Conservation (phyloP, 2,329 filamentous ascomycete species). For the Anisogramma anomala region DNA sequence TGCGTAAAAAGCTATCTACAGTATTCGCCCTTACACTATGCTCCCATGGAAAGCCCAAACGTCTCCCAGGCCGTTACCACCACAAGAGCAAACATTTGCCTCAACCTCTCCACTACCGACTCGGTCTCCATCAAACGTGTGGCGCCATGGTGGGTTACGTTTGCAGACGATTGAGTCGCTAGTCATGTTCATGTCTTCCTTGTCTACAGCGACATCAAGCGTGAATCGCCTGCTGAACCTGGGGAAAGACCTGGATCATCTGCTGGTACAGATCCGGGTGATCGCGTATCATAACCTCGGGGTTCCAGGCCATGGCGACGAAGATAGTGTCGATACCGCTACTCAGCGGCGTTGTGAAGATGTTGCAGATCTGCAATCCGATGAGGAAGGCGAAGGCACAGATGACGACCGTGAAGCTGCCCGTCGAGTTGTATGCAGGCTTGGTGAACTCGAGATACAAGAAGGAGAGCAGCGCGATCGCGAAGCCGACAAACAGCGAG, state of each 20-base stretch:
- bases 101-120: too few species aligned
- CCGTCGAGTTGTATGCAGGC: constrained; percentile 61
- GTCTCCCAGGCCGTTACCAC: too few species aligned
- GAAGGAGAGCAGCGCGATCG: constrained; percentile 70
- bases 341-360: constrained; percentile 78
- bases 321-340: constrained; percentile 91
- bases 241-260: constrained; percentile 73
- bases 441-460: constrained; percentile 75
- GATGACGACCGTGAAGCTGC: constrained; percentile 62
- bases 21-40: too few species aligned
- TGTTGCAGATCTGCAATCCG: constrained; percentile 76
- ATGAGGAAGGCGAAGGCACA: constrained; percentile 82
- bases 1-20: too few species aligned
- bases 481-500: constrained; percentile 71
- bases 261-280: constrained; percentile 71
- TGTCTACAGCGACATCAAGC: constrained; percentile 31
- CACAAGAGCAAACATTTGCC: too few species aligned
- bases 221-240: constrained; percentile 68
- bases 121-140: too few species aligned
- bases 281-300: constrained; percentile 63
- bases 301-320: constrained; percentile 61
- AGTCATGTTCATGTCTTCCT: too few species aligned
- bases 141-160: too few species aligned
- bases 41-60: too few species aligned
- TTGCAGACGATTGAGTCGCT: too few species aligned